Conservation (phyloP, 1,139 yeast genomes). For the Suhomyces maxii region DNA sequence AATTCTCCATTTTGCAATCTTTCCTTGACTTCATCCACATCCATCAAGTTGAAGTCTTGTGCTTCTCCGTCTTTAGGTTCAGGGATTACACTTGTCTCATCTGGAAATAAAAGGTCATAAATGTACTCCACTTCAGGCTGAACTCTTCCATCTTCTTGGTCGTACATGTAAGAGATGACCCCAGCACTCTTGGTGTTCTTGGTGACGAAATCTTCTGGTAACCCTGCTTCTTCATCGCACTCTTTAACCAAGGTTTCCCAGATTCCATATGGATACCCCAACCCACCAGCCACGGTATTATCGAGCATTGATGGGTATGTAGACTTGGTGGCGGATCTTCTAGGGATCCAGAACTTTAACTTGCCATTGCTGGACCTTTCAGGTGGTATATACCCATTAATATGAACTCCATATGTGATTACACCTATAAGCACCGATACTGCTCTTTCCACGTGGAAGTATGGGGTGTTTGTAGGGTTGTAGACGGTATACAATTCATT, state of each 20-base stretch:
- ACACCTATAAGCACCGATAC: conserved; percentile 81
- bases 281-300: conserved; percentile 93
- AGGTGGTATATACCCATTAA: conserved; percentile 69
- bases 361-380: conserved; percentile 36
- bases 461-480: conserved; percentile 53
- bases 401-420: conserved; percentile 85
- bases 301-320: conserved; percentile 92
- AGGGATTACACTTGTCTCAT: conserved; percentile 51
- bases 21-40: conserved; percentile 53
- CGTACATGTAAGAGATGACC: conserved; percentile 65
- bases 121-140: conserved; percentile 90
- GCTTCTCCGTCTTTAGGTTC: conserved; percentile 86
- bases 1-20: conserved; percentile 58
- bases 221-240: conserved; percentile 87
- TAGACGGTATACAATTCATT: conserved; percentile 77
- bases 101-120: conserved; percentile 66
- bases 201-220: conserved; percentile 52
- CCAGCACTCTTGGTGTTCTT: conserved; percentile 55
- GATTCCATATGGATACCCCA: conserved; percentile 78
- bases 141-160: conserved; percentile 51
- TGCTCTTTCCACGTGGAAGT: conserved; percentile 75
- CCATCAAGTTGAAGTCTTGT: conserved; percentile 65
- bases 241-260: conserved; percentile 82
- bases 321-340: conserved; percentile 71
- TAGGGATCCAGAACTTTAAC: conserved; percentile 79